These are phyloP conservation scores for Trametes polyzona DNA, from an alignment of 1,284 basidiomycete genomes.

Conservation along the genomic window DNA sequence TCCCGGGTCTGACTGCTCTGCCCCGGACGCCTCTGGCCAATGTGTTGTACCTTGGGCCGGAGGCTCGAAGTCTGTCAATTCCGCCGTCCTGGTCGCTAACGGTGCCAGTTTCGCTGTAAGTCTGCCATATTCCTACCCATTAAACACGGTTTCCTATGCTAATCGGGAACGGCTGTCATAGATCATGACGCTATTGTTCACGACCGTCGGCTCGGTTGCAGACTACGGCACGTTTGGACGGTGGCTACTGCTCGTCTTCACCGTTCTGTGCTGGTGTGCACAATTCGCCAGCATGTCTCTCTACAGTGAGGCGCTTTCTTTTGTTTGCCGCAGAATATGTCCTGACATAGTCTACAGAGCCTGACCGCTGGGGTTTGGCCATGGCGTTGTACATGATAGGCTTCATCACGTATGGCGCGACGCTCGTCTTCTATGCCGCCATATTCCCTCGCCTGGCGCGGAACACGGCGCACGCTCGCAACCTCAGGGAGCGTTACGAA, in stretches of 20 bases:
- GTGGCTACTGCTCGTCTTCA: slow-evolving; percentile 75
- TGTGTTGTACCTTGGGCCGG: slow-evolving; percentile 78
- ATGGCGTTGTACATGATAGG: slow-evolving; percentile 85
- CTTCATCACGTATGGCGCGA: slow-evolving; percentile 76
- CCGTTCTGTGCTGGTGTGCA: slow-evolving; percentile 77
- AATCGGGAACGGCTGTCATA: slow-evolving; percentile 25
- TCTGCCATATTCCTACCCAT: slow-evolving; percentile 21
- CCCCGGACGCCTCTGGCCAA: slow-evolving; percentile 56
- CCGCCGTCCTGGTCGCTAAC: slow-evolving; percentile 75
- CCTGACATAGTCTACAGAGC: slow-evolving; percentile 41
- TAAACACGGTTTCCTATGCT: slow-evolving; percentile 5
- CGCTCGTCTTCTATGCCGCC: slow-evolving; percentile 82
- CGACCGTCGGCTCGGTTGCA: slow-evolving; percentile 78
- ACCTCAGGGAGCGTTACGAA: slow-evolving; percentile 60
- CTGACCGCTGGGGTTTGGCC: slow-evolving; percentile 72
- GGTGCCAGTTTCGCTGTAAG: slow-evolving; percentile 75
- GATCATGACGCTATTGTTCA: slow-evolving; percentile 81
- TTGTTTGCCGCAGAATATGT: neutral
- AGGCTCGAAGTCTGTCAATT: slow-evolving; percentile 72
- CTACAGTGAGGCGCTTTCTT: slow-evolving; percentile 50
- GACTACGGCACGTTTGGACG: slow-evolving; percentile 82
- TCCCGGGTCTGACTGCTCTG: slow-evolving; percentile 65
- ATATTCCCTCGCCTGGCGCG: slow-evolving; percentile 82
- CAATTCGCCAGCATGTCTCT: slow-evolving; percentile 79
- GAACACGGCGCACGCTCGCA: slow-evolving; percentile 72